Conservation (phyloP, 2,329 filamentous ascomycete species). For the Arthrobotrys entomopaga region DNA sequence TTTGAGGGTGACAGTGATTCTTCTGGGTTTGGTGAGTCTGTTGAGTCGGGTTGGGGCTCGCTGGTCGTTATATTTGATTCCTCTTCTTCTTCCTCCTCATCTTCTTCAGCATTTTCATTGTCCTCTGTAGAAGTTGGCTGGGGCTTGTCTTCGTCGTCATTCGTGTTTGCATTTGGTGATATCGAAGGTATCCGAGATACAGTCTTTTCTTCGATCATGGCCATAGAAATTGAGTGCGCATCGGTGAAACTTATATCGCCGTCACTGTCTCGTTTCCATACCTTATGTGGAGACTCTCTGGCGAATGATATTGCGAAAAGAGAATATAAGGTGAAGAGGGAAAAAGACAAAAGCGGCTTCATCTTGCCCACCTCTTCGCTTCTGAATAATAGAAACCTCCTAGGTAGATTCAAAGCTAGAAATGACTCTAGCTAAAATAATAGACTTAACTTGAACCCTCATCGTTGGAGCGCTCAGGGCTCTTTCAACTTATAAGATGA, state of each 20-base stretch:
- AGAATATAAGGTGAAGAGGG: not conserved
- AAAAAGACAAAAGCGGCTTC: not conserved
- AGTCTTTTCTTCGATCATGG: too few species aligned
- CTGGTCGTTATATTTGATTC: too few species aligned
- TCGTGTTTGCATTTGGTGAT: slow-evolving; percentile 10
- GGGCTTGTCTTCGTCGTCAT: slow-evolving; percentile 22
- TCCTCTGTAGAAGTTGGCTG: not conserved
- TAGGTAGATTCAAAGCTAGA: too few species aligned
- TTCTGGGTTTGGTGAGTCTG: not conserved
- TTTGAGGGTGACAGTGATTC: not conserved
- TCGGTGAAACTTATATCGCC: not conserved
- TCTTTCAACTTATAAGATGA: not conserved
- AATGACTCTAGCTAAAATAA: too few species aligned
- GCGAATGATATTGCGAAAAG: not conserved
- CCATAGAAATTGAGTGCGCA: too few species aligned
- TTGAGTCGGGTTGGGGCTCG: not conserved
- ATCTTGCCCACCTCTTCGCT: not conserved
- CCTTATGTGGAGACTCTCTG: not conserved
- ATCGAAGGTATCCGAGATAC: not conserved
- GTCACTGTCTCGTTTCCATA: slow-evolving; percentile 5
- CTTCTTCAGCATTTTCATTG: not conserved
- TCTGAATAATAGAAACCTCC: too few species aligned
- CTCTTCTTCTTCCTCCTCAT: not conserved
- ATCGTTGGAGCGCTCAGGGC: not conserved
- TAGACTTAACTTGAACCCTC: too few species aligned